These are phyloP conservation scores for Cryphonectria radicalis DNA, from an alignment of 2,329 filamentous ascomycete species.

Conservation along the genomic window DNA sequence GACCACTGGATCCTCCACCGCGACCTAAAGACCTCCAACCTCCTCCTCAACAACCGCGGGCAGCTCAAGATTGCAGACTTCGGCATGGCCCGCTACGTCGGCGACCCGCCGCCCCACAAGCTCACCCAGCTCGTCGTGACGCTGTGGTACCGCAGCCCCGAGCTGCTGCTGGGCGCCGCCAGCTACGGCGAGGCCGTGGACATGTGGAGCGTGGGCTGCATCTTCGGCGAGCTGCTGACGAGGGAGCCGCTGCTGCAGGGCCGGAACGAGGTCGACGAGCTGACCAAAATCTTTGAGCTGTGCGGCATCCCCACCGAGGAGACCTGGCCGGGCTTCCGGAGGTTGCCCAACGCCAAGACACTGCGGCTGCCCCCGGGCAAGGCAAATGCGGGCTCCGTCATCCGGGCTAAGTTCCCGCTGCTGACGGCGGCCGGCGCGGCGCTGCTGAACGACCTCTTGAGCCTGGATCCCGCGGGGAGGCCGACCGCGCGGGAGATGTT, in stretches of 20 bases:
- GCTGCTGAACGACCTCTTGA: slow-evolving; percentile 71
- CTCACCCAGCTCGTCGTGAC: slow-evolving; percentile 94
- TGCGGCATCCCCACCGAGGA: slow-evolving; percentile 84
- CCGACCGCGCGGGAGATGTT: slow-evolving; percentile 77
- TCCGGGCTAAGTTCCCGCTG: slow-evolving; percentile 80
- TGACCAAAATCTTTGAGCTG: slow-evolving; percentile 85
- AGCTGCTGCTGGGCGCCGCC: slow-evolving; percentile 80
- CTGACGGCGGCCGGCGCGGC: slow-evolving; percentile 75
- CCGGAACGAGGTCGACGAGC: slow-evolving; percentile 89
- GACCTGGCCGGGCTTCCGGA: slow-evolving; percentile 83
- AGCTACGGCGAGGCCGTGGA: slow-evolving; percentile 80
- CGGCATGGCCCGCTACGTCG: slow-evolving; percentile 92
- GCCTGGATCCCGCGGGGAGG: slow-evolving; percentile 73
- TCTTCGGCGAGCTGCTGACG: slow-evolving; percentile 88
- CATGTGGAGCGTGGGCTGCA: slow-evolving; percentile 95
- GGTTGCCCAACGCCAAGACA: slow-evolving; percentile 82
- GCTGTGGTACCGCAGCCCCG: slow-evolving; percentile 93
- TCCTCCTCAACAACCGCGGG: slow-evolving; percentile 93
- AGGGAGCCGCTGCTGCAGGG: slow-evolving; percentile 85
- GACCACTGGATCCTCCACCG: slow-evolving; percentile 89
- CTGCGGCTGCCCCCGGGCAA: slow-evolving; percentile 67
- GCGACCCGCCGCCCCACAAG: slow-evolving; percentile 69
- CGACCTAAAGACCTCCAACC: slow-evolving; percentile 90
- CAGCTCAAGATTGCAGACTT: slow-evolving; percentile 97
- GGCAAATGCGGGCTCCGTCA: slow-evolving; percentile 51